A percentile compares a stretch with the other conserved stretches of the same genome.
phyloP scores from a whole-genome alignment of 2,329 filamentous ascomycete species.

The Mollisiaceae sp. region DNA sequence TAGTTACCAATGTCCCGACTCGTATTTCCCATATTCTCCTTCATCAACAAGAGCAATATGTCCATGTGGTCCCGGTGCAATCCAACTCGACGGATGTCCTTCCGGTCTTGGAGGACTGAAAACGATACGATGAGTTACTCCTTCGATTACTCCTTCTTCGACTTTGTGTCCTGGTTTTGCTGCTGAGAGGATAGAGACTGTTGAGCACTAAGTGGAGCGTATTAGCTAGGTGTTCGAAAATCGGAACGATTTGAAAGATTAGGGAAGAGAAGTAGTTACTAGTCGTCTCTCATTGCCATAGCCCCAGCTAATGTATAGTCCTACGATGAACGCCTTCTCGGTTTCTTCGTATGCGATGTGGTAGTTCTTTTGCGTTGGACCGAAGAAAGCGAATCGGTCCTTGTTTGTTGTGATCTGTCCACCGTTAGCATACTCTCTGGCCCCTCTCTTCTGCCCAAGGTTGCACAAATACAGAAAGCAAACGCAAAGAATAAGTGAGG shows the following conservation, averaged over 20 bases:
- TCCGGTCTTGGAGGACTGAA: conserved; percentile 9
- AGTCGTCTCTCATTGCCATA: conserved; percentile 8
- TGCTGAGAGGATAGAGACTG: conserved; percentile 14
- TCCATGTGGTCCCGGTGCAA: neutral
- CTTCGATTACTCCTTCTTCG: neutral
- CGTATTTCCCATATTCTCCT: conserved; percentile 11
- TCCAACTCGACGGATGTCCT: neutral
- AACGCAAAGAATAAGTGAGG: neutral
- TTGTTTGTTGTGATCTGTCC: conserved; percentile 26
- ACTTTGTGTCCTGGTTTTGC: neutral
- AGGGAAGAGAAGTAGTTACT: neutral
- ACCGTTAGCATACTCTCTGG: neutral
- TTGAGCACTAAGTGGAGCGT: conserved; percentile 3
- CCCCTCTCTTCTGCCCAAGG: too few species aligned
- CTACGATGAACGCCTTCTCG: conserved; percentile 16
- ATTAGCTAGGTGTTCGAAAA: neutral
- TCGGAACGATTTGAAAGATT: neutral
- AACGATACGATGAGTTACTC: neutral
- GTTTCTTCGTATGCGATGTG: conserved; percentile 15
- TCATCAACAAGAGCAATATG: conserved; percentile 18
- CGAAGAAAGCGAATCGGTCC: conserved; percentile 23
- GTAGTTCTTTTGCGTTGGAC: conserved; percentile 21
- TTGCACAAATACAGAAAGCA: too few species aligned
- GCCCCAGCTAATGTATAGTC: conserved; percentile 24
- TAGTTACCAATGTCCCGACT: conserved; percentile 10